A percentile compares a stretch with the other conserved stretches of the same genome.
Conservation (phyloP, 306 rosid species). For the Potentilla sterilis region DNA sequence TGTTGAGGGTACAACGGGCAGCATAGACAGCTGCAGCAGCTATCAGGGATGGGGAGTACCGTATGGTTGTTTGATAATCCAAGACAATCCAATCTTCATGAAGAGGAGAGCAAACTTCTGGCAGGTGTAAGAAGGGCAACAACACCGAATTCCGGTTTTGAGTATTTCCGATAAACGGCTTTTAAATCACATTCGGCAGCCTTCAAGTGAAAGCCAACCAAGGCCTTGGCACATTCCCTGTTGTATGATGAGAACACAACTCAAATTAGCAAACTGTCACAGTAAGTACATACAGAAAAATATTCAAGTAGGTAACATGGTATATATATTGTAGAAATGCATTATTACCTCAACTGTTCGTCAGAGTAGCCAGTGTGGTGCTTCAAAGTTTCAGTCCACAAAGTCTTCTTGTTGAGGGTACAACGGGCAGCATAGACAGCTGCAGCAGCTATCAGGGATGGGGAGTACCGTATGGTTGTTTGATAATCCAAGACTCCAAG, state of each 20-base stretch:
- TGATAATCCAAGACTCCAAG: slow-evolving; percentile 65
- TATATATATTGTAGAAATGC: background rate
- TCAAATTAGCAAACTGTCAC: background rate
- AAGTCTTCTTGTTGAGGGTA: slow-evolving; percentile 54
- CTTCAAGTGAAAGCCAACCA: slow-evolving; percentile 47
- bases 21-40: slow-evolving; percentile 91
- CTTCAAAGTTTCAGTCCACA: slow-evolving; percentile 69
- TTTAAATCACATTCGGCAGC: slow-evolving; percentile 48
- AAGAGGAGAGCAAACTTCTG: background rate
- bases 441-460: slow-evolving; percentile 83
- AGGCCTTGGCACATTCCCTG: slow-evolving; percentile 56
- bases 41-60: slow-evolving; percentile 57
- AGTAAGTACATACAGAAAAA: background rate
- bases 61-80: slow-evolving; percentile 35
- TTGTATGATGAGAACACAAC: background rate
- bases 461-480: slow-evolving; percentile 33
- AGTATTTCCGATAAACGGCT: slow-evolving; percentile 56
- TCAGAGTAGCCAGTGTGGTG: slow-evolving; percentile 81
- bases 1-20: slow-evolving; percentile 59
- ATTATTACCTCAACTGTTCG: slow-evolving; percentile 55
- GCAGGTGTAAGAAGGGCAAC: slow-evolving; percentile 41
- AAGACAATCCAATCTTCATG: background rate
- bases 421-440: slow-evolving; percentile 75
- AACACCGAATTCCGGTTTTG: slow-evolving; percentile 33
- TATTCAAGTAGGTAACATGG: background rate